A percentile compares a stretch with the other conserved stretches of the same genome.
Evolutionary conservation across 805 yeast genomes (phyloP).

Genomic region (Ogataea trehaloabstinens): DNA sequence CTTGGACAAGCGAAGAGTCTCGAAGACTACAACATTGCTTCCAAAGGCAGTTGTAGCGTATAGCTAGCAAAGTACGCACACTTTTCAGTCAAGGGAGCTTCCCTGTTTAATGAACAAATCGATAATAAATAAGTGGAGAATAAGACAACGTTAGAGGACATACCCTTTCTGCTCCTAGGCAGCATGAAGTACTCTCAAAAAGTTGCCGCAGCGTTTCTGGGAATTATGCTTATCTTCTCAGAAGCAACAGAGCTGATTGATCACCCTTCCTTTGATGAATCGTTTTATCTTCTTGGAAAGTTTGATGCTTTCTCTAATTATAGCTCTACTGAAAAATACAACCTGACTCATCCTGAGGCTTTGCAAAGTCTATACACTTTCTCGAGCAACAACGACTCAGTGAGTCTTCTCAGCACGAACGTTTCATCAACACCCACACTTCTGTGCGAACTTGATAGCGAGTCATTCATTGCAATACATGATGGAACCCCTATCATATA

Average conservation of each 20-base stretch:
- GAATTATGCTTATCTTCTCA: neutral
- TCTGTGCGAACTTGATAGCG: slow-evolving; percentile 10
- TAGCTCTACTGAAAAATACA: slow-evolving; percentile 18
- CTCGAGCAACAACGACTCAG: slow-evolving; percentile 15
- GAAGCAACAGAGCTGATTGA: slow-evolving; percentile 2
- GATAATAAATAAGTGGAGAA: no score
- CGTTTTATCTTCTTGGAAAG: slow-evolving; percentile 25
- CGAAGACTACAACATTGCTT: no score
- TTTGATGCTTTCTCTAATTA: slow-evolving; percentile 28
- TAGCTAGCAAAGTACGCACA: no score
- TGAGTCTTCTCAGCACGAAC: slow-evolving; percentile 11
- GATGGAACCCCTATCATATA: slow-evolving; percentile 27
- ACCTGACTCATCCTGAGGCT: slow-evolving; percentile 17
- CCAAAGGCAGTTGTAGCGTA: no score
- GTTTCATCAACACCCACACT: slow-evolving; percentile 11
- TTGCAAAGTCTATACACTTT: slow-evolving; percentile 19
- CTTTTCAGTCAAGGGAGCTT: no score
- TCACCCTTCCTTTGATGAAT: slow-evolving; percentile 21
- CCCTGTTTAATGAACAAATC: no score
- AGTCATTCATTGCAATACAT: slow-evolving; percentile 21
- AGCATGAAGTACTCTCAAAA: no score
- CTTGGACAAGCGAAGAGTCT: no score
- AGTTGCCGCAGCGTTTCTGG: neutral
- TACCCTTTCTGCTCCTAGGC: no score
- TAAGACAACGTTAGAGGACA: no score